Conservation (phyloP, 2,329 filamentous ascomycete species). For the Calcarisporium arbuscula region DNA sequence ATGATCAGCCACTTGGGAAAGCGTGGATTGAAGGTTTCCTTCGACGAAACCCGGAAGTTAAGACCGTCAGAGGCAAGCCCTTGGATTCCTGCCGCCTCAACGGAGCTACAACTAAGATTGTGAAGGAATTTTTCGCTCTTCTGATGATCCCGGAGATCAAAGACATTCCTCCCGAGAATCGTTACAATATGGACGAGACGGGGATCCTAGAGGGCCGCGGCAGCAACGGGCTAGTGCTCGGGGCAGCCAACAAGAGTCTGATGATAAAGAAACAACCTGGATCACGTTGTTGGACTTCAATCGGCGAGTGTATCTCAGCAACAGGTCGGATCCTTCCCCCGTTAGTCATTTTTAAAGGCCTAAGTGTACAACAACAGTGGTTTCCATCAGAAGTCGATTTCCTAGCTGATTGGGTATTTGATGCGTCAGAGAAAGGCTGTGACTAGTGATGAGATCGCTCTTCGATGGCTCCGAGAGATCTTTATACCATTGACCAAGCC, state of each 20-base stretch:
- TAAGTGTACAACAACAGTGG: slow-evolving; percentile 13
- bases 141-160: not conserved
- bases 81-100: slow-evolving; percentile 1
- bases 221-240: slow-evolving; percentile 8
- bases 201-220: slow-evolving; percentile 5
- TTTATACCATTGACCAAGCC: no score
- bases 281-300: slow-evolving; percentile 11
- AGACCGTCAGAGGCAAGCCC: slow-evolving; percentile 1
- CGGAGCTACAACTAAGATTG: slow-evolving; percentile 1
- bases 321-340: slow-evolving; percentile 1
- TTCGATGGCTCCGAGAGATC: no score
- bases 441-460: slow-evolving; percentile 16
- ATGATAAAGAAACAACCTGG: slow-evolving; percentile 7
- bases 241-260: slow-evolving; percentile 1
- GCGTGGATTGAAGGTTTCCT: slow-evolving; percentile 7
- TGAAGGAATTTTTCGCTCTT: slow-evolving; percentile 1
- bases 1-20: slow-evolving; percentile 8
- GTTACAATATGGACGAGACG: slow-evolving; percentile 11
- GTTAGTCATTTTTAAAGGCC: slow-evolving; percentile 17
- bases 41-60: slow-evolving; percentile 6
- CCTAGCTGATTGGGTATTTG: slow-evolving; percentile 12
- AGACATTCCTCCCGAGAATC: not conserved
- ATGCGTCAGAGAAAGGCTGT: slow-evolving; percentile 13
- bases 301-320: slow-evolving; percentile 14
- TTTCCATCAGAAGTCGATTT: slow-evolving; percentile 10